Base-by-base conservation (phyloP, 768 basidiomycete genomes). In the Exidia glandulosa region DNA sequence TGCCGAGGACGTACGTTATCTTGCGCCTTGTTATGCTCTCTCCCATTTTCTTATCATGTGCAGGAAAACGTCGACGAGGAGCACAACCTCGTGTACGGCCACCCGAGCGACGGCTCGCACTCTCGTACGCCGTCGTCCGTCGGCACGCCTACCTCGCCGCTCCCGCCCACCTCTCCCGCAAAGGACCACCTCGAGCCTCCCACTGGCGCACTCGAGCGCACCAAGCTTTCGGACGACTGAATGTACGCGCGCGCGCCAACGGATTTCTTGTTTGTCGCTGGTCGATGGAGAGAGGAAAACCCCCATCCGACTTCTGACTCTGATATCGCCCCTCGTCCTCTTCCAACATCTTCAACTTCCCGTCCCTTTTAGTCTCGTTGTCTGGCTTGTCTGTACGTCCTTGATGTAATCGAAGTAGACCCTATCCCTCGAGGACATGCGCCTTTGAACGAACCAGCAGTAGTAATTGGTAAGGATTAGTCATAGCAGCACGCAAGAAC, bases 1-100 rank as follows among this genome's bases (percentile, higher is more conserved):
- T 70, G 90, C 89, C 3, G 90, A 86, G 67, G 81, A 82, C 70
- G 84, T 77, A 64, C 61, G 74, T 62, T 3, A 14, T 31, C 27
- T 34, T 14, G 3, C 50, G 0, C 32, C n/a, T 32, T n/a, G 2
- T 16, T 61, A 13, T 45, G 23, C 16, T 2, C 2, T 45, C 2
- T 19, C 29, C n/a, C 27, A 30, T 10, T 23, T 3, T 6, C 23
- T 29, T n/a, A n/a, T 4, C 59, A 30, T 32, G 0, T 30, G 16
- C 50, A 64, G 63, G 64, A 65, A 55, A 48, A 61, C 29, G 47
- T 65, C 45, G 64, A 63, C 60, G 64, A 65, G 14, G 56, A 54
- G 12, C 60, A 59, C 36, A 41, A 57, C 31, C 58, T 65, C 54
- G 52, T 37, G 16, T 54, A 54, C 25, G 50, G 50, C 10, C 50